Evolutionary conservation across 2,329 filamentous ascomycete species (phyloP), one percentile per base, ranked within the genome.

Genomic region (Bisporella sp.): DNA sequence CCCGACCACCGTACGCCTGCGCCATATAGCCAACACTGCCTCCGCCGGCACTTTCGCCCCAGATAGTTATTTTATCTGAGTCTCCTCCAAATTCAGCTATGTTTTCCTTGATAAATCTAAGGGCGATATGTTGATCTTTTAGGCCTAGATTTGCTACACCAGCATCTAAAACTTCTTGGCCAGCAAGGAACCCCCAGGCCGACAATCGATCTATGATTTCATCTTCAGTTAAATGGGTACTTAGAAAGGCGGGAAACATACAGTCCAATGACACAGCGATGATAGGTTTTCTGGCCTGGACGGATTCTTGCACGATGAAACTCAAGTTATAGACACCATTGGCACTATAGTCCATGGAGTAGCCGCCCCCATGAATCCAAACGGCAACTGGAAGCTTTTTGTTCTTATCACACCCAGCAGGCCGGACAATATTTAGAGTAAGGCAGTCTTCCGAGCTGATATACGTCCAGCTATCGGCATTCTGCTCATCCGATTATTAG

Each of bases 181-280:
- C 80, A 21, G 77, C 74, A 45, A 87, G 65, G 66, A 90, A 89
- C 0, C 87, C 87, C 60, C 87, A 70, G 2, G 77, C 75, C 3
- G 79, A 79, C 33, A 86, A 74, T 5, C 84, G 74, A 63, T 86
- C 80, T 64, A 76, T 77, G 60, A 82, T 75, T 21, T 21, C 21
- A 21, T 21, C 21, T 21, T 21, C 21, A 21, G 21, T 21, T 21
- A 21, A 21, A 21, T 21, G 3, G 21, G 21, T 3, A 21, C 21
- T 21, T 21, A 21, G 21, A 21, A 21, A 21, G 21, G 21, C 3
- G 3, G 21, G 21, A 21, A 21, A 21, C 21, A 21, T 21, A 21
- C 21, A 41, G 44, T 40, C 43, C 13, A n/a, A 32, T 41, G 28
- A 35, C 40, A 39, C 35, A 11, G 9, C 35, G 13, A 39, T 39